Base-by-base conservation (phyloP, 2,329 filamentous ascomycete genomes). In the Xylariales sp. region DNA sequence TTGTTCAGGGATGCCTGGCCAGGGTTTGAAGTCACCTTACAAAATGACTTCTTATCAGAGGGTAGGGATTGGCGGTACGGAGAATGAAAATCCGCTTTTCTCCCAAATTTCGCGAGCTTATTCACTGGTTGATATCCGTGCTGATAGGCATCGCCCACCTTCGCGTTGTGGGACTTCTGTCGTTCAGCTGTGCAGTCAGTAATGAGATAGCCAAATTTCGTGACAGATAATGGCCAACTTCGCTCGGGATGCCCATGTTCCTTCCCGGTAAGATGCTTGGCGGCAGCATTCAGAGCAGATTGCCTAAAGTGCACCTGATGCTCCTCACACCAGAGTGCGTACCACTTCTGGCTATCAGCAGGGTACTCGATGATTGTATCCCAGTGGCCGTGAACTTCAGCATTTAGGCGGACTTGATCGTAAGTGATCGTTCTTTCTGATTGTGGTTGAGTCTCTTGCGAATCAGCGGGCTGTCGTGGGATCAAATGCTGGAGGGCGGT, bases 261-360 rank as follows among this genome's bases (percentile, higher is more conserved):
- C 4, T 45, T 44, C 15, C 59, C 53, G 29, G 54, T 53, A 1
- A 69, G 48, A 35, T 69, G 66, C 40, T 65, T 67, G 0, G 63
- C 63, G 1, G 64, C 65, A 14, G 64, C 66, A 5, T 45, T 39
- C 1, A 66, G 42, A 0, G 64, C 58, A 24, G 59, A 57, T 9
- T 43, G 42, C 9, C 54, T 60, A 44, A 69, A 68, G 18, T 63
- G 61, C 6, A 65, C 50, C 0, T 46, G 38, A 14, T 69, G 65
- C 38, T 65, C 55, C 24, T 65, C 61, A 49, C 66, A 69, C 39
- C 58, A 62, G 3, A 66, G 42, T 5, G 69, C 64, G 40, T 65
- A 69, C 48, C 54, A 68, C 4, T 55, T 42, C 1, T 47, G 43
- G 5, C 51, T 56, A 9, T 42, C 42, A 1, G 16, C 4, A 2